Evolutionary conservation across 768 basidiomycete genomes (phyloP), one percentile per base, ranked within the genome.

Genomic region (Lactarius akahatsu): DNA sequence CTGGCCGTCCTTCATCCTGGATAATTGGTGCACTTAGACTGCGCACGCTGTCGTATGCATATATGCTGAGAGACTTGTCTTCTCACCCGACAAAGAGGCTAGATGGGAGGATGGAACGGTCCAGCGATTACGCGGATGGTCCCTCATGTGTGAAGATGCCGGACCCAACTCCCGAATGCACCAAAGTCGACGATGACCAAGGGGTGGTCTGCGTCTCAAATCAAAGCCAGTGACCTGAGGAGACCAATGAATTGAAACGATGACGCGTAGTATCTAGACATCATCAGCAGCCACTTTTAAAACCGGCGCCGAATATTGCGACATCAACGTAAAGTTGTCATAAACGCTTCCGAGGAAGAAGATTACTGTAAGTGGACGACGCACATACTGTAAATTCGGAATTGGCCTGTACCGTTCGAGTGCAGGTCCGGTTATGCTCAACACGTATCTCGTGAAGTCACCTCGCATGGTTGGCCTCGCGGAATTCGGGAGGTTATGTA

Each of bases 241-340:
- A 15, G 47, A 30, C 8, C 20, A 50, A 38, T 30, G 20, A 28
- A 43, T 45, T 4, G 50, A 47, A n/a, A 34, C 34, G 54, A 52
- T 38, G 54, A 18, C 43, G 47, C 20, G 2, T 20, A 5, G 26
- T 67, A 77, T 82, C 41, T 74, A 71, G 13, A 79, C 79, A 71
- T 85, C 80, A 62, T 84, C 82, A 1, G 77, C 59, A 32, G 85
- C 74, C 1, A 78, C 79, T 3, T 80, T 71, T 20, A 85, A 9
- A 13, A 40, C 15, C 8, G 57, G 26, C 10, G 10, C 57, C 2
- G 57, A 32, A 34, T 58, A 58, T 23, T 23, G 57, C 10, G n/a
- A 58, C n/a, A 11, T n/a, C 57, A n/a, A 38, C 36, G 36, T 38
- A 38, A 38, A 38, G 36, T 38, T 38, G 36, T 40, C 57, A n/a